Percentiles rank a stretch among this genome's conserved stretches.
Evolutionary conservation across 2,329 filamentous ascomycete genomes (phyloP).

Genomic region (Colletotrichum viniferum): DNA sequence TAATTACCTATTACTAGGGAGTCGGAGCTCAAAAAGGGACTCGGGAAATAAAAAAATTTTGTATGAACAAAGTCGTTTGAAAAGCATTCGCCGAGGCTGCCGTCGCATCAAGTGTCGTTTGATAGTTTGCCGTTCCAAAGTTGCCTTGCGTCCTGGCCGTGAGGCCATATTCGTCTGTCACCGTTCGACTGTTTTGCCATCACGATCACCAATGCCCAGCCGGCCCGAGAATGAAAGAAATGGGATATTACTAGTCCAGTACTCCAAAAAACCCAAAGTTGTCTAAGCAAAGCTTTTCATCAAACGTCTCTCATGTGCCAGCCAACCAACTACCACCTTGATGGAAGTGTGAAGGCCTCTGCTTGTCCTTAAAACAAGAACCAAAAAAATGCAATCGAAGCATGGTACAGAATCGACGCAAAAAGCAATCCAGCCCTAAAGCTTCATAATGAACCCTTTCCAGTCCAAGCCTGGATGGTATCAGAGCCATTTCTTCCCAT

Average conservation of each 20-base stretch:
- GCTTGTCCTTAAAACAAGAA: not conserved
- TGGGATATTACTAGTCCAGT: slow-evolving; percentile 13
- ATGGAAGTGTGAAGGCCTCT: not conserved
- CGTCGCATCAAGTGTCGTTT: not conserved
- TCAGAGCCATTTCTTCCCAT: slow-evolving; percentile 3
- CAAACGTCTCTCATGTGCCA: slow-evolving; percentile 2
- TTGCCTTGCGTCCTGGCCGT: not conserved
- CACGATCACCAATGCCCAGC: not conserved
- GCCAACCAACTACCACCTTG: not conserved
- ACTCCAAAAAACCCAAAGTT: not conserved
- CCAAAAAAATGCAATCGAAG: not conserved
- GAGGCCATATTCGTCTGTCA: not conserved
- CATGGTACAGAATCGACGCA: slow-evolving; percentile 5
- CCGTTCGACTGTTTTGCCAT: not conserved
- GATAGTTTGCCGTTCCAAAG: not conserved
- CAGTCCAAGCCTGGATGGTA: slow-evolving; percentile 12
- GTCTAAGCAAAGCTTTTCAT: slow-evolving; percentile 9
- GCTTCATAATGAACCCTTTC: slow-evolving; percentile 3
- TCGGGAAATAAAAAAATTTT: not conserved
- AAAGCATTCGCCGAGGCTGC: not conserved
- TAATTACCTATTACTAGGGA: slow-evolving; percentile 21
- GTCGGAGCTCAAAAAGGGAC: slow-evolving; percentile 11
- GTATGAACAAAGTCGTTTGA: not conserved
- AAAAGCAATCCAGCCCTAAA: not conserved
- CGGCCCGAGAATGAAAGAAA: not conserved